A percentile compares a stretch with the other conserved stretches of the same genome.
These are phyloP conservation scores for Eleusine indica DNA, from an alignment of 176 grass and related monocot species.

Conservation along the genomic window DNA sequence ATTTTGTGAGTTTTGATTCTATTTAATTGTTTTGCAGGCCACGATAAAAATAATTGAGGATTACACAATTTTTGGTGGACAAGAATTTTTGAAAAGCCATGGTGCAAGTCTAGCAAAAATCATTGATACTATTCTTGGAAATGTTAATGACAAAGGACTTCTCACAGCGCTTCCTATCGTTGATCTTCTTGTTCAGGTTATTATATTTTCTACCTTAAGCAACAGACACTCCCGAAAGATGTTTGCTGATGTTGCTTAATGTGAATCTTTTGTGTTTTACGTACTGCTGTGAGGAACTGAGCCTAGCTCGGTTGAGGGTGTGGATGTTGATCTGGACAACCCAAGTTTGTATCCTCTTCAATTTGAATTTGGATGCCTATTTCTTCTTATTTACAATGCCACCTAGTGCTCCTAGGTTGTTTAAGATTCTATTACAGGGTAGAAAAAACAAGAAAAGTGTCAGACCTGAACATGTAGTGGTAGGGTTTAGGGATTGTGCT, in stretches of 20 bases:
- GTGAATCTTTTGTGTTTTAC: slow-evolving; percentile 12
- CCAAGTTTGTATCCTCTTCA: background rate
- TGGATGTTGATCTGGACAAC: background rate
- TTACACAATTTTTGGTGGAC: slow-evolving; percentile 88
- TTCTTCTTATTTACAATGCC: background rate
- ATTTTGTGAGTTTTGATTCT: slow-evolving; percentile 32
- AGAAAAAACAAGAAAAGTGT: slow-evolving; percentile 13
- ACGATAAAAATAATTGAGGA: slow-evolving; percentile 81
- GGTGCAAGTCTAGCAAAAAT: slow-evolving; percentile 72
- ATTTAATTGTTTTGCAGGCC: slow-evolving; percentile 50
- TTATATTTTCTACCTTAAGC: slow-evolving; percentile 16
- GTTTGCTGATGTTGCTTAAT: slow-evolving; percentile 26
- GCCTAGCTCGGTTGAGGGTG: background rate
- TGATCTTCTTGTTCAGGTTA: slow-evolving; percentile 97
- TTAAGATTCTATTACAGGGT: background rate
- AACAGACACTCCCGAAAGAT: slow-evolving; percentile 19
- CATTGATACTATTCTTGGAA: slow-evolving; percentile 80
- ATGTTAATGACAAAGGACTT: slow-evolving; percentile 94
- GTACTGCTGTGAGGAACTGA: background rate
- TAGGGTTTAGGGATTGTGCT: slow-evolving; percentile 7
- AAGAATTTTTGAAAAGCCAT: slow-evolving; percentile 90
- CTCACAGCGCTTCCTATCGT: slow-evolving; percentile 70
- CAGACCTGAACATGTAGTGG: slow-evolving; percentile 8
- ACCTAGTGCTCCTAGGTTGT: background rate
- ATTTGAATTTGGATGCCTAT: background rate